Conservation (phyloP, 208 protist species). For the Histomonas meleagridis region DNA sequence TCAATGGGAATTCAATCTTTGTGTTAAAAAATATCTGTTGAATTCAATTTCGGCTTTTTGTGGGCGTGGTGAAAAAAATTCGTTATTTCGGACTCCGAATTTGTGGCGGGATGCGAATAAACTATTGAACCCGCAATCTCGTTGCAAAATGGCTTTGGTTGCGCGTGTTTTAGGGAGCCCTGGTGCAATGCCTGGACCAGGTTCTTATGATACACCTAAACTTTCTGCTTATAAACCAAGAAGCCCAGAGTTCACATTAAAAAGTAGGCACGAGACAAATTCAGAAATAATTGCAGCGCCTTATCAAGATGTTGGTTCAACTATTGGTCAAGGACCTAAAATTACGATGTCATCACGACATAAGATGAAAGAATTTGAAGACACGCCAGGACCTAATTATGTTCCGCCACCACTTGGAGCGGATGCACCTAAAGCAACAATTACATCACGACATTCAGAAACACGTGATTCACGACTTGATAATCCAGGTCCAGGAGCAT, state of each 20-base stretch:
- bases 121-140: no score
- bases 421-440: neutral
- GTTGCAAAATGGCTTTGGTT: no score
- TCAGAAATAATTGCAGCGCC: neutral
- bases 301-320: neutral
- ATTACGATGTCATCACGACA: neutral
- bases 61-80: no score
- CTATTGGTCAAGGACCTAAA: neutral
- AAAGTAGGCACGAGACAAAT: neutral
- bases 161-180: no score
- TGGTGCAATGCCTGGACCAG: no score
- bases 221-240: no score
- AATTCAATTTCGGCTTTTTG: no score
- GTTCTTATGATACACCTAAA: no score
- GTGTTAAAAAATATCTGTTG: no score
- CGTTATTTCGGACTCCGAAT: no score
- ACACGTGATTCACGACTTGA: neutral
- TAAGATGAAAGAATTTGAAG: neutral
- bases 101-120: no score
- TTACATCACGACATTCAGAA: neutral
- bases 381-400: neutral
- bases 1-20: no score
- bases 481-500: slow-evolving; percentile 11
- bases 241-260: neutral
- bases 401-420: neutral